These are phyloP conservation scores for Yarrowia sp. DNA, from an alignment of 805 yeast species.

Conservation along the genomic window DNA sequence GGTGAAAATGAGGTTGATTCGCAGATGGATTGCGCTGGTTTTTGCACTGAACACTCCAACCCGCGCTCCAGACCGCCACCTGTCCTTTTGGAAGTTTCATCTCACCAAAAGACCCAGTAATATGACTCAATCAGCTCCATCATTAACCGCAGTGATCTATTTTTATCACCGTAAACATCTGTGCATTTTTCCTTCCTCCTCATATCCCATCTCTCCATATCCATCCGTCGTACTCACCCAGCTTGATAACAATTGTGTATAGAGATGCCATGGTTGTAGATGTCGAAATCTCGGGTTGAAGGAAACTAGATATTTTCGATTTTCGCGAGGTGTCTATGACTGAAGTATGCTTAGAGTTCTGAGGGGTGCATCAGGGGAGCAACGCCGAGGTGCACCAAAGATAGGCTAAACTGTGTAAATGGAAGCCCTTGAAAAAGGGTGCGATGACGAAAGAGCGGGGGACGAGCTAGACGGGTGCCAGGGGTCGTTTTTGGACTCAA, in stretches of 20 bases:
- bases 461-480: background rate
- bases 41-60: too few species aligned
- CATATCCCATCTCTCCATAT: too few species aligned
- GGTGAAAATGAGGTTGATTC: too few species aligned
- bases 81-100: too few species aligned
- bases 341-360: background rate
- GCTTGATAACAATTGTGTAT: slow-evolving; percentile 54
- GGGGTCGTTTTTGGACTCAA: background rate
- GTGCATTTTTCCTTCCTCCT: background rate
- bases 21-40: too few species aligned
- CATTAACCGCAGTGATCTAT: background rate
- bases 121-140: too few species aligned
- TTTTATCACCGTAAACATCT: background rate
- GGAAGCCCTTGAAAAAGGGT: background rate
- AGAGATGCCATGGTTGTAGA: slow-evolving; percentile 29
- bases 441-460: background rate
- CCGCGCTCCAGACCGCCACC: too few species aligned
- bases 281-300: background rate
- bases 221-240: slow-evolving; percentile 37
- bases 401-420: slow-evolving; percentile 3
- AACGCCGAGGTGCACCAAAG: slow-evolving; percentile 14
- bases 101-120: too few species aligned
- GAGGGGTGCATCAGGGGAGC: slow-evolving; percentile 26
- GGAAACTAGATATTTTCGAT: background rate
- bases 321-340: background rate